Base-by-base conservation (phyloP, 2,329 filamentous ascomycete genomes). In the Trichoderma arundinaceum region DNA sequence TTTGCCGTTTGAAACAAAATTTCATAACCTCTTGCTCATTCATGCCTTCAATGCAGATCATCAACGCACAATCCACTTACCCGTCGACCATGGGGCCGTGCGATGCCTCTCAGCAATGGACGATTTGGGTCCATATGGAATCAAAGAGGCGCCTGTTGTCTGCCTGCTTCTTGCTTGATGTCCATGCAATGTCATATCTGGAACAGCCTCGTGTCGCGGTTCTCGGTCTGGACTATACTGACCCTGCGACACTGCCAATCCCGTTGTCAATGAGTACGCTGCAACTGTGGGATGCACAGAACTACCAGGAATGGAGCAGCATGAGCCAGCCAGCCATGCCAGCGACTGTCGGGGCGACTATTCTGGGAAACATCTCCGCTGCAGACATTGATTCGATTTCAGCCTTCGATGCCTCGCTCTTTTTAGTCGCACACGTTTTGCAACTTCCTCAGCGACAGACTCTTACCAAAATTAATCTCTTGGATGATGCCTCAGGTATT, bases 131-230 rank as follows among this genome's bases (percentile, higher is more conserved):
- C 46, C 75, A 82, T 52, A 73, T 75, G 57, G 86, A 88, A 74
- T 78, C 83, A 7, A 78, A 77, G 63, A 82, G 84, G 64, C 82
- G 86, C 48, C 78, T 88, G 33, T 75, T 86, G n/a, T 78, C 82
- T 39, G 82, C 81, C 13, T 88, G 84, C 74, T 86, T 87, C 73
- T 74, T 86, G 61, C 76, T 86, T 64, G 86, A 88, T 71, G 78
- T 82, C 7, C 85, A 87, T 67, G 80, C 83, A 71, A 81, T 83
- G 68, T 77, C 82, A 68, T 87, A 85, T 70, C 79, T 84, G 60
- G 82, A 88, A 73, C 83, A 84, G 68, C 78, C 77, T 17, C 75
- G 76, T 43, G 74, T 75, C 32, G 49, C 65, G 1, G 62, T 72
- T 10, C 72, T 74, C 38, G 77, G 77, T 49, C 75, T 81, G 69